Conservation (phyloP, 2,329 filamentous ascomycete species). For the Penicillium frequentans region DNA sequence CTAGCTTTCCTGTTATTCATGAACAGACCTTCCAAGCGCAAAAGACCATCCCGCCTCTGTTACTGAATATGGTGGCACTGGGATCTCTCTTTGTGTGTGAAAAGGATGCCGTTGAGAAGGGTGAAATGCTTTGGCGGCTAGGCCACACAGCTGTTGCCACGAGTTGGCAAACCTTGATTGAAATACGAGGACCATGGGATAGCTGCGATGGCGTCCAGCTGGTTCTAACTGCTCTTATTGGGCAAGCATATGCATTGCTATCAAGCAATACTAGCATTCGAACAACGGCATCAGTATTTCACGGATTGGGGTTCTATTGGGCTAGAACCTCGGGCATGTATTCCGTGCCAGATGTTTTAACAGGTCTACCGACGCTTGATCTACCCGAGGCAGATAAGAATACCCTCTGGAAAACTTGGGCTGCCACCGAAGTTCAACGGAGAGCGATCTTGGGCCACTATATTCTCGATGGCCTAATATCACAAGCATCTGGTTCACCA, state of each 20-base stretch:
- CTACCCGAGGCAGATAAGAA: conserved; percentile 6
- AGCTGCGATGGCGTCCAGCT: conserved; percentile 19
- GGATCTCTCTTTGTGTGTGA: conserved; percentile 19
- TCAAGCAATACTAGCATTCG: conserved; percentile 17
- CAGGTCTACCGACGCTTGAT: not conserved
- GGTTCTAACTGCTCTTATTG: conserved; percentile 16
- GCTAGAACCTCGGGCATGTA: conserved; percentile 21
- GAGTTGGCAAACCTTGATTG: conserved; percentile 19
- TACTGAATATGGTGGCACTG: conserved; percentile 21
- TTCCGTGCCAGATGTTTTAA: not conserved
- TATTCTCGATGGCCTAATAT: conserved; percentile 21
- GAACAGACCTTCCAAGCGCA: conserved; percentile 13
- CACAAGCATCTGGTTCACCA: conserved; percentile 21
- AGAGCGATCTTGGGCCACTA: conserved; percentile 20
- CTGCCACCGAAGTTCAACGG: conserved; percentile 16
- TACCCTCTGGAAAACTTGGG: conserved; percentile 18
- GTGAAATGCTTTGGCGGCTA: conserved; percentile 21
- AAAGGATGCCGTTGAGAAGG: conserved; percentile 13
- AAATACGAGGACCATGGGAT: conserved; percentile 14
- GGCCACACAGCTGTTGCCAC: conserved; percentile 22
- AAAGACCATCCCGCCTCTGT: conserved; percentile 14
- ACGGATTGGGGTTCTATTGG: conserved; percentile 23
- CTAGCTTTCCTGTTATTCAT: conserved; percentile 18
- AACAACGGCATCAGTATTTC: conserved; percentile 18
- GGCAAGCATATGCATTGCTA: conserved; percentile 17